A percentile compares a stretch with the other conserved stretches of the same genome.
phyloP scores from a whole-genome alignment of 176 grass and related monocot species.

The Aegilops umbellulata region DNA sequence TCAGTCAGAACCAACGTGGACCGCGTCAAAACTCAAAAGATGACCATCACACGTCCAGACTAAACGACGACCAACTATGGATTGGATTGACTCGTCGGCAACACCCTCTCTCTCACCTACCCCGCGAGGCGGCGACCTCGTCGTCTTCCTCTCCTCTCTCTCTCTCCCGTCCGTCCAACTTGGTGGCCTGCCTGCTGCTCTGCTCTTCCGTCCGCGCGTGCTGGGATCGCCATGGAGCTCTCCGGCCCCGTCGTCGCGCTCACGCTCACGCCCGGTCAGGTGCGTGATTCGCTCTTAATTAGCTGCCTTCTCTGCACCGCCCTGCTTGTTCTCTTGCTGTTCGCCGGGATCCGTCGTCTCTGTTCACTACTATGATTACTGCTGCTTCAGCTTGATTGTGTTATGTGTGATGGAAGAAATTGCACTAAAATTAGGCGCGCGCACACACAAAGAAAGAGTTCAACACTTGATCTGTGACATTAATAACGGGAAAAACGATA shows the following conservation, averaged over 20 bases:
- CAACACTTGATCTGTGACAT: no score
- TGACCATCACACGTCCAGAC: no score
- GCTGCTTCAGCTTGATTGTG: not conserved
- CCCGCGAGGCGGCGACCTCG: not conserved
- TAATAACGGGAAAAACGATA: no score
- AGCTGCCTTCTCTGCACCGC: not conserved
- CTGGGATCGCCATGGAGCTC: slow-evolving; percentile 44
- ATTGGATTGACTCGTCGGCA: no score
- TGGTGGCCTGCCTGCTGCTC: not conserved
- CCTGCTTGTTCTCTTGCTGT: not conserved
- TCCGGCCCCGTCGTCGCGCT: slow-evolving; percentile 40
- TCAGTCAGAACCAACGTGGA: no score
- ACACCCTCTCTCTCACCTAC: not conserved
- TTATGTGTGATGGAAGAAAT: not conserved
- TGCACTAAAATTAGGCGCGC: not conserved
- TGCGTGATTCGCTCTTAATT: not conserved
- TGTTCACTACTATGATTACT: not conserved
- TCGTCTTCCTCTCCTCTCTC: not conserved
- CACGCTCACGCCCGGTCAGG: slow-evolving; percentile 63
- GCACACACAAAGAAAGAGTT: no score
- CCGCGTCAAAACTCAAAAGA: no score
- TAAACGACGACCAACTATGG: no score
- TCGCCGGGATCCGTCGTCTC: no score
- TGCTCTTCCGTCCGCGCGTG: not conserved
- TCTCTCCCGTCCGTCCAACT: not conserved